Base-by-base conservation (phyloP, 768 basidiomycete genomes). In the Mycena indigotica region DNA sequence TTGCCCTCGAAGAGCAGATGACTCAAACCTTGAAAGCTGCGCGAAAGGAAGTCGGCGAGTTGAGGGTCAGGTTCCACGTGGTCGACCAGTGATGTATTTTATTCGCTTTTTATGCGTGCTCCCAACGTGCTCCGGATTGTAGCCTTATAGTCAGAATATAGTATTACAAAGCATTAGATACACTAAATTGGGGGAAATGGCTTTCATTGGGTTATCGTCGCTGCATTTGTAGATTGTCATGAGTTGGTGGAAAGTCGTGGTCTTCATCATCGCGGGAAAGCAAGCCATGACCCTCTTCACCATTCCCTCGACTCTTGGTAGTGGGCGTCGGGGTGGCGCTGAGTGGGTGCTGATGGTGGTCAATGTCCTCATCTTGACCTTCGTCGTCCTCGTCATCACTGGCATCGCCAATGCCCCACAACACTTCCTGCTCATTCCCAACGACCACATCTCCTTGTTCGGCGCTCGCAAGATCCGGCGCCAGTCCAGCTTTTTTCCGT, bases 341-440 rank as follows among this genome's bases (percentile, higher is more conserved):
- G 26, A 72, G 60, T 15, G 70, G 76, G 62, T 80, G 73, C 57
- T 78, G 77, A 57, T 77, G 72, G 50, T 79, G 77, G 49, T 79
- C 75, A 21, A 73, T 68, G 58, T 80, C 76, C 17, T 75, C 76
- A 38, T 78, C 79, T 28, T 80, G 80, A 5, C 70, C 75, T 44
- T 71, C 62, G 51, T 67, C 77, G 10, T 80, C 83, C 21, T 90
- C 88, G 4, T 85, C 84, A 50, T 89, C 89, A 55, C 86, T 88
- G 23, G 76, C 83, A 25, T 89, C 84, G 2, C 91, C 89, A 2
- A 93, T 77, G 45, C 86, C 80, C 91, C 91, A 93, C 38, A 87
- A 64, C 17, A 76, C 79, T 5, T 80, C 75, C 25, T 75, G 73
- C 57, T 77, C 78, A 1, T 74, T 78, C 39, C 76, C 79, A 19